Percentiles rank a stretch among this genome's conserved stretches.
Conservation (phyloP, 768 basidiomycete species). For the Butyriboletus loyo region DNA sequence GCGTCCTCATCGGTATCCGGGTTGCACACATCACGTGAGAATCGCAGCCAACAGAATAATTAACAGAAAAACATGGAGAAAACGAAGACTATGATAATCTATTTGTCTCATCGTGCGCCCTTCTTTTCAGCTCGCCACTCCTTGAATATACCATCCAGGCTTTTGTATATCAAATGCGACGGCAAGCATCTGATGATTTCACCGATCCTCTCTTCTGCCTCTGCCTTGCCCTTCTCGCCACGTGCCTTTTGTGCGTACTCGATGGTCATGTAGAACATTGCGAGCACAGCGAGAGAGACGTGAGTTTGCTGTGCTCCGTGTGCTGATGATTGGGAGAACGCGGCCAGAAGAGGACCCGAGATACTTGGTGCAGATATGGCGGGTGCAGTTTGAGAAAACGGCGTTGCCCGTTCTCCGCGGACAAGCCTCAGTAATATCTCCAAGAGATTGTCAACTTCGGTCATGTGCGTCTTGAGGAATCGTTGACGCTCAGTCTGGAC, state of each 20-base stretch:
- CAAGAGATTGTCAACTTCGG: slow-evolving; percentile 81
- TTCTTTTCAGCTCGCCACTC: slow-evolving; percentile 88
- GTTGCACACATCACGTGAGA: slow-evolving; percentile 24
- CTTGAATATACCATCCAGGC: slow-evolving; percentile 91
- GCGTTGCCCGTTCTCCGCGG: slow-evolving; percentile 78
- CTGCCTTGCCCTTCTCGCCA: slow-evolving; percentile 63
- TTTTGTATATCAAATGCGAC: slow-evolving; percentile 82
- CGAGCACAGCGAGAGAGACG: slow-evolving; percentile 88
- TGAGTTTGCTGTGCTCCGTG: slow-evolving; percentile 91
- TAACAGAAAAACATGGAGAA: slow-evolving; percentile 4
- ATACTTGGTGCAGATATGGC: slow-evolving; percentile 60
- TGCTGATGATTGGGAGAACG: slow-evolving; percentile 70
- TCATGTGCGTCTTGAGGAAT: slow-evolving; percentile 87
- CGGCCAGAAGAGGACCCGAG: slow-evolving; percentile 68
- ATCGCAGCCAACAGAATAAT: slow-evolving; percentile 4
- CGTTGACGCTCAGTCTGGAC: slow-evolving; percentile 72
- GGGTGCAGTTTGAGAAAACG: slow-evolving; percentile 62
- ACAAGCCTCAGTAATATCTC: slow-evolving; percentile 92
- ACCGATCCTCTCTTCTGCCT: slow-evolving; percentile 73
- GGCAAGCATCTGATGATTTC: slow-evolving; percentile 92
- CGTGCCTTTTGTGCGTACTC: slow-evolving; percentile 76
- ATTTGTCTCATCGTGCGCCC: slow-evolving; percentile 43
- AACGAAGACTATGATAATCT: slow-evolving; percentile 3
- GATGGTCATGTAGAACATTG: slow-evolving; percentile 80
- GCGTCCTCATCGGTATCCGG: slow-evolving; percentile 28